Evolutionary conservation across 179 eudicot species (phyloP), one percentile per base, ranked within the genome.

Genomic region (Beta lomatogona): DNA sequence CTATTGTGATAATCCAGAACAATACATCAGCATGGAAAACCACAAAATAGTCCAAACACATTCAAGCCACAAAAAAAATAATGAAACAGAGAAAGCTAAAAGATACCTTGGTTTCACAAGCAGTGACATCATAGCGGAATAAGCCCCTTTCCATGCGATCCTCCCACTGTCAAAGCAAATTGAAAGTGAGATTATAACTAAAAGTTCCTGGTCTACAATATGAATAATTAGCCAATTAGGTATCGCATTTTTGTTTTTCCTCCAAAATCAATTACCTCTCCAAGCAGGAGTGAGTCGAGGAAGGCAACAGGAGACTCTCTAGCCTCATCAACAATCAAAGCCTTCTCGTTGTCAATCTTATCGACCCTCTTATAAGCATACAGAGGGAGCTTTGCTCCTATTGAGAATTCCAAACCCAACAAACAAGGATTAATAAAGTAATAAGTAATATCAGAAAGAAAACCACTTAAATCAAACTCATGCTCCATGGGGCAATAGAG

Each of bases 81-180:
- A 12, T 2, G 50, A 31, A 80, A 15, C 79, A 77, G 53, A 54
- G 58, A 61, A 71, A 77, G 71, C 21, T 50, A 28, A 80, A 54
- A 19, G 21, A 80, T 10, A 95, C 99, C 97, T 96, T 96, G 83
- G 99, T 94, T 86, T 94, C 89, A 71, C 99, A 96, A 52, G 97
- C 96, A 84, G 98, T 96, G 82, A 96, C 98, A 85, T 96, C 99
- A 83, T 96, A 96, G 71, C 98, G 98, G 80, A 96, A 96, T 65
- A 96, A 91, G 28, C 99, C 99, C 80, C 88, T 91, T 83, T 93
- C 94, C 92, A 89, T 72, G 12, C 98, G 93, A 71, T 96, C 95
- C 88, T 94, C 99, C 99, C 99, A 96, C 99, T 96, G 86, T 68
- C 65, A 88, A 79, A 79, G 79, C 71, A 76, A 59, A 54, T 36